Evolutionary conservation across 768 basidiomycete species (phyloP), one percentile per base, ranked within the genome.

Genomic region (Kwoniella mangroviensis): DNA sequence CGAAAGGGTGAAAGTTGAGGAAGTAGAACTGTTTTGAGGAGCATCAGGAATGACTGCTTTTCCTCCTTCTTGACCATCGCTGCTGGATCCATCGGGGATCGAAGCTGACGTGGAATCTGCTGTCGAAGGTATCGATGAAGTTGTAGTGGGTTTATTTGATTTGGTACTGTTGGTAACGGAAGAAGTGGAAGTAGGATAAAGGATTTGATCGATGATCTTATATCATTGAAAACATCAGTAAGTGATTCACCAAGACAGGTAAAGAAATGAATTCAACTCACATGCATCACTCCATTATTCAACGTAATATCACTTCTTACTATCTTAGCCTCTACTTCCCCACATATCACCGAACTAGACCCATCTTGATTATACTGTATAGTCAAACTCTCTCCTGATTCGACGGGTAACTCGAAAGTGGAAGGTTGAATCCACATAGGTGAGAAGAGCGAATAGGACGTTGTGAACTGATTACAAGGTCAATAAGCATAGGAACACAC

Each of bases 241-340:
- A 9, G 13, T 24, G 4, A 34, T 41, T 34, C n/a, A 58, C 12
- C 15, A 22, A 55, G 42, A 7, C 10, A 26, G 52, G 13, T 0
- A 63, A 64, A 34, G n/a, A 21, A n/a, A 61, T 40, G 21, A 40
- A 57, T 0, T 26, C 24, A 15, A 77, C 79, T 75, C 59, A 80
- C 79, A 65, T 80, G 79, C 64, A 80, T 59, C 24, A 80, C 79
- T 4, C 79, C 79, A 49, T 80, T 80, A 62, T 75, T 64, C 17
- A 80, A 58, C 22, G 68, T 60, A 6, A 80, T 72, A 59, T 80
- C 79, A 28, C 72, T 70, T 42, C 74, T 45, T 7, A 80, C 34
- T 40, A 80, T 74, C 40, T 63, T 73, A 3, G 79, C 74, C 42
- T 66, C 64, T 4, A 65, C 54, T 21, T 62, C 69, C 1, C 74